Percentiles rank a stretch among this genome's conserved stretches.
Evolutionary conservation across 164 flowering plant species (phyloP).

Genomic region (Nelumbo lutea): DNA sequence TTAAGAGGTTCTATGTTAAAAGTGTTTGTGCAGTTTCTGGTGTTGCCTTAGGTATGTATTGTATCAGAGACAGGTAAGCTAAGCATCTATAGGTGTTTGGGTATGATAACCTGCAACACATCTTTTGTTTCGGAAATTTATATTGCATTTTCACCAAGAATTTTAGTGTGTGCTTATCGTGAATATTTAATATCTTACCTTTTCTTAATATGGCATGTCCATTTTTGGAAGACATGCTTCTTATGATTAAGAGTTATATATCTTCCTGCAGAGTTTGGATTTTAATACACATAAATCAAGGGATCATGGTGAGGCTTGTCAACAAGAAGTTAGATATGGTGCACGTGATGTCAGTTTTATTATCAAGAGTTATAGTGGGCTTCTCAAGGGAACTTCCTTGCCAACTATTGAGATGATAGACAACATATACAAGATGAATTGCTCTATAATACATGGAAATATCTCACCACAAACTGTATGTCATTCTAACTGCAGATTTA

Average conservation of each 20-base stretch:
- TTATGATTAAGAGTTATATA: neutral
- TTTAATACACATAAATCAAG: slow-evolving; percentile 62
- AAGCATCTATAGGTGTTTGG: too few relatives aligned
- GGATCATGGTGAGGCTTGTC: slow-evolving; percentile 38
- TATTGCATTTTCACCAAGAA: too few relatives aligned
- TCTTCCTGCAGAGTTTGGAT: slow-evolving; percentile 82
- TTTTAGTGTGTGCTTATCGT: too few relatives aligned
- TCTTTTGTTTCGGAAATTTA: too few relatives aligned
- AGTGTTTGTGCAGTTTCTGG: too few relatives aligned
- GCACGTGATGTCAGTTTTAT: slow-evolving; percentile 36
- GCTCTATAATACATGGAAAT: slow-evolving; percentile 34
- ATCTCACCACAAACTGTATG: slow-evolving; percentile 42
- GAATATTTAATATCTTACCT: neutral
- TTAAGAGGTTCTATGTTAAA: too few relatives aligned
- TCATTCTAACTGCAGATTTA: neutral
- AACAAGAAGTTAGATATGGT: slow-evolving; percentile 42
- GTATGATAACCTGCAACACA: too few relatives aligned
- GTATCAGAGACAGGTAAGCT: too few relatives aligned
- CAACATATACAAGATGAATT: slow-evolving; percentile 38
- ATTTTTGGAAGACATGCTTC: neutral
- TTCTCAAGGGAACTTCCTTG: slow-evolving; percentile 39
- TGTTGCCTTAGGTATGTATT: too few relatives aligned
- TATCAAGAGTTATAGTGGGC: slow-evolving; percentile 54
- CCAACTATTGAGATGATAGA: slow-evolving; percentile 35
- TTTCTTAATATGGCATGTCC: neutral